Evolutionary conservation across 106 monocot species (phyloP).

Genomic region (Apostasia shenzhenica): DNA sequence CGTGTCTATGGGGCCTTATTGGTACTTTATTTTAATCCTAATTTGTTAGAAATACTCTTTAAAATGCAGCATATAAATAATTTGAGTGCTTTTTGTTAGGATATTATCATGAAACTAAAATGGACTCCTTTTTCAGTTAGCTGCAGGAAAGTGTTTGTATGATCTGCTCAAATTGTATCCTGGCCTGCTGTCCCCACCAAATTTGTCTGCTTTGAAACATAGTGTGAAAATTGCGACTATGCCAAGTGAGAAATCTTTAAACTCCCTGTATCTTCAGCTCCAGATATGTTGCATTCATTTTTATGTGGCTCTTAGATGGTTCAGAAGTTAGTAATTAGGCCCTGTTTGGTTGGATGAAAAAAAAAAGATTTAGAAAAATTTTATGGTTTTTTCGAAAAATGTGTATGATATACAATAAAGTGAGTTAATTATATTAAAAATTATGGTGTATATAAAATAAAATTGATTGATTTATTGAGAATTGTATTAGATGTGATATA

Average conservation of each 20-base stretch:
- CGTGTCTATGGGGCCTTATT: constrained; percentile 89
- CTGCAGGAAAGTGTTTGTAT: constrained; percentile 80
- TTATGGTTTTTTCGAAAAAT: no score
- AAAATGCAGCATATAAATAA: no score
- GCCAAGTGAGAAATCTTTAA: constrained; percentile 44
- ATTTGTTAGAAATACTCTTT: neutral
- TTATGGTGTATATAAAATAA: no score
- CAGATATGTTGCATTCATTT: no score
- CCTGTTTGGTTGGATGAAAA: no score
- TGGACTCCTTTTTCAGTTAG: constrained; percentile 45
- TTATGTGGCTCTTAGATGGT: no score
- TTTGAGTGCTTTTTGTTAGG: neutral
- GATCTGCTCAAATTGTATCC: constrained; percentile 68
- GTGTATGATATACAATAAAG: no score
- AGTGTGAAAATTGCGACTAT: constrained; percentile 38
- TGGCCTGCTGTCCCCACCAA: constrained; percentile 38
- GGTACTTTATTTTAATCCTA: constrained; percentile 26
- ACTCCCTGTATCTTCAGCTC: neutral
- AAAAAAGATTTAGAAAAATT: no score
- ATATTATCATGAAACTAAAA: constrained; percentile 1
- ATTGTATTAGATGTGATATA: no score
- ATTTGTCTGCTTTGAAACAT: constrained; percentile 27
- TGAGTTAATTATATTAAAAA: no score
- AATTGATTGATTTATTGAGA: no score
- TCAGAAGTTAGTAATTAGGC: no score